Evolutionary conservation across 352 stramenopile genomes (phyloP), one percentile per base, ranked within the genome.

Genomic region (Aphanomyces euteiches): DNA sequence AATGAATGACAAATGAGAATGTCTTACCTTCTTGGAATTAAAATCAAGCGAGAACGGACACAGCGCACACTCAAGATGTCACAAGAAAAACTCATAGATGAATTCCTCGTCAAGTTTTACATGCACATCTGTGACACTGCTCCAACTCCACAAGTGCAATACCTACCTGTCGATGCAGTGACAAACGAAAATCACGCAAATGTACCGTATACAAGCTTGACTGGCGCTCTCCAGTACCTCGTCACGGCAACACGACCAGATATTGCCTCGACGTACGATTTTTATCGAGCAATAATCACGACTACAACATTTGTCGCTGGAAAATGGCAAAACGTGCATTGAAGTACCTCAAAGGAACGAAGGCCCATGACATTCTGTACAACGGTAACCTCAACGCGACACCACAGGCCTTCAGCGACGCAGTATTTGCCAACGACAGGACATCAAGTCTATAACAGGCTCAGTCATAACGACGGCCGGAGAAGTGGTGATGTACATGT

Each of bases 1-100:
- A 19, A 43, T 82, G 0, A 67, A 79, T 37, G 77, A 71, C 54
- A 50, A 7, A 1, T 15, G 76, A 7, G 79, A 67, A 28, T 28
- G 28, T 28, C 28, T 28, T 28, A 28, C 28, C 2, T 28, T 28
- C 28, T 28, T 28, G 28, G 3, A 59, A 53, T 61, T 66, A 5
- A 47, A 65, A 5, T 68, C 67, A 4, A 64, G 79, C 38, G 28
- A 43, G 74, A 1, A 39, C 69, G 6, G 74, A 76, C 45, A 13
- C 77, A 4, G 37, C 57, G 12, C 34, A 72, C 10, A 70, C 67
- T 36, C 63, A 57, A 7, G 39, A 28, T 7, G 47, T 67, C 17
- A 73, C 60, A 13, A 48, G 19, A 15, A 28, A 75, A 39, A 75
- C 2, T 28, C 28, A 28, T 28, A 0, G 28, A 28, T 28, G 28